These are phyloP conservation scores for Coriolopsis trogii DNA, from an alignment of 1,284 basidiomycete genomes.

Conservation along the genomic window DNA sequence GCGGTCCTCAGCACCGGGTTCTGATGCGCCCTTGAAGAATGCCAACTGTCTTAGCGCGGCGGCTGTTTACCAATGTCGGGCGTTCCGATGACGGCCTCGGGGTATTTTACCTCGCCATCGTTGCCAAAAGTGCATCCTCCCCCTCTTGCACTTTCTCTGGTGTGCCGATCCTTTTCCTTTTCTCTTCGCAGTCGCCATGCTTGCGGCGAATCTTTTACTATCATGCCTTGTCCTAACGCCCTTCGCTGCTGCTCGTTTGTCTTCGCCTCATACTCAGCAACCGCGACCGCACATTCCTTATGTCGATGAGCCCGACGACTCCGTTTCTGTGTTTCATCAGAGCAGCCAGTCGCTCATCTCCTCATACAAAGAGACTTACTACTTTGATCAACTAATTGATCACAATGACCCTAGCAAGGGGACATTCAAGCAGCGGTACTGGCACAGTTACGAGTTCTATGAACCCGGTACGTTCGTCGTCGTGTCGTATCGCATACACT, in stretches of 20 bases:
- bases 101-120: too few species aligned
- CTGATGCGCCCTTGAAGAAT: too few species aligned
- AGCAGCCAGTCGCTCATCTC: conserved; percentile 19
- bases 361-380: conserved; percentile 47
- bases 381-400: conserved; percentile 74
- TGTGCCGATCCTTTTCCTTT: too few species aligned
- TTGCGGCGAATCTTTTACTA: too few species aligned
- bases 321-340: not conserved
- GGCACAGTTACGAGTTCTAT: conserved; percentile 67
- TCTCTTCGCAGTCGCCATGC: too few species aligned
- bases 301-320: not conserved
- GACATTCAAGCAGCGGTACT: conserved; percentile 76
- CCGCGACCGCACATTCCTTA: conserved; percentile 1
- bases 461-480: conserved; percentile 43
- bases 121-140: too few species aligned
- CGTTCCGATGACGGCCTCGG: too few species aligned
- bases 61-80: too few species aligned
- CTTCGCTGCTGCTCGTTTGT: not conserved
- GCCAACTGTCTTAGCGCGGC: too few species aligned
- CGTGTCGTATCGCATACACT: not conserved
- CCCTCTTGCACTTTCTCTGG: too few species aligned
- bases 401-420: conserved; percentile 68
- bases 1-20: too few species aligned
- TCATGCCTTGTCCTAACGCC: not conserved
- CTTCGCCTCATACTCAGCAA: not conserved